Conservation (phyloP, 257 asterid species). For the Nyctanthes arbortristis region DNA sequence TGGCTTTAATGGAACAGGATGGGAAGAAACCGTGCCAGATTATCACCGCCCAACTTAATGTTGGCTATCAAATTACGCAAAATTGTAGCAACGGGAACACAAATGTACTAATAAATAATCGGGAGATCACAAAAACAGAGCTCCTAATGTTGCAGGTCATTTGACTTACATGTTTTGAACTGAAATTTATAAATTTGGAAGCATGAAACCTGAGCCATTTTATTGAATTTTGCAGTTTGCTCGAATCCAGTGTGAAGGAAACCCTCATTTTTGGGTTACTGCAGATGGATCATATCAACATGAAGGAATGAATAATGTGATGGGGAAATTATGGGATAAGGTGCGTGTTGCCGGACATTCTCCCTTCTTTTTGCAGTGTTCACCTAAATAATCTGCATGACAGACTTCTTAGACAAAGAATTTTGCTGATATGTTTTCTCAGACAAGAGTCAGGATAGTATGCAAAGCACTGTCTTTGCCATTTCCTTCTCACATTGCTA, state of each 20-base stretch:
- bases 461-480: conserved; percentile 79
- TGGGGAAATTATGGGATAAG: conserved; percentile 84
- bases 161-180: conserved; percentile 8
- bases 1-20: conserved; percentile 53
- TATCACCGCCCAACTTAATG: conserved; percentile 55
- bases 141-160: conserved; percentile 63
- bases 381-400: neutral
- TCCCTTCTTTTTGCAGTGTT: conserved; percentile 6
- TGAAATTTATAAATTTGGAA: conserved; percentile 2
- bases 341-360: conserved; percentile 31
- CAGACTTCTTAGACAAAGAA: neutral
- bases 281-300: conserved; percentile 65
- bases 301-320: conserved; percentile 74
- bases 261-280: conserved; percentile 69
- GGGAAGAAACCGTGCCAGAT: conserved; percentile 84
- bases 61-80: conserved; percentile 49
- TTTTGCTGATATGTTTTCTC: conserved; percentile 17
- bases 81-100: conserved; percentile 86
- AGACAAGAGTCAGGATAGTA: conserved; percentile 60
- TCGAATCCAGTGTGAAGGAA: conserved; percentile 70
- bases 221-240: conserved; percentile 46
- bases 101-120: conserved; percentile 53
- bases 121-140: conserved; percentile 79
- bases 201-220: conserved; percentile 24
- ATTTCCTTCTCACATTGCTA: conserved; percentile 47